These are phyloP conservation scores for Primulina tabacum DNA, from an alignment of 257 asterid species.

Conservation along the genomic window DNA sequence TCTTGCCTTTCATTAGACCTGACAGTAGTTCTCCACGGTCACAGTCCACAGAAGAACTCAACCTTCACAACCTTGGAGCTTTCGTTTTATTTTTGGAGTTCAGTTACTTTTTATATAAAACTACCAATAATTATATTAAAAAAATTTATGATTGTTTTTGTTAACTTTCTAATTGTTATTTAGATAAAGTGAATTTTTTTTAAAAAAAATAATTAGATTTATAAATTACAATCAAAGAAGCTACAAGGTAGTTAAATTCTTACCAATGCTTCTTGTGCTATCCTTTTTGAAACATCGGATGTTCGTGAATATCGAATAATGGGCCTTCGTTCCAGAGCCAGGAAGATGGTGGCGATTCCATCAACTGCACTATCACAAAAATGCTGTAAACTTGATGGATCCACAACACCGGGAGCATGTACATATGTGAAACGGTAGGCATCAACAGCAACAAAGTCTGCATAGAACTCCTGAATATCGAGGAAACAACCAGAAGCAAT, in stretches of 20 bases:
- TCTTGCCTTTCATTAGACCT: conserved; percentile 36
- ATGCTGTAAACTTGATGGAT: conserved; percentile 73
- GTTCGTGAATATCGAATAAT: conserved; percentile 81
- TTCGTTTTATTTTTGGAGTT: conserved; percentile 12
- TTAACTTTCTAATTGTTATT: too few relatives aligned
- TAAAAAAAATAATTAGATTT: neutral
- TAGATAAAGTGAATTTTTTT: too few relatives aligned
- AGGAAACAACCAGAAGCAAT: conserved; percentile 23
- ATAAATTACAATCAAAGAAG: neutral
- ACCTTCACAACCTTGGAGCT: conserved; percentile 43
- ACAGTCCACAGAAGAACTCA: conserved; percentile 49
- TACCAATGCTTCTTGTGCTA: conserved; percentile 92
- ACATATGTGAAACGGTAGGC: conserved; percentile 81
- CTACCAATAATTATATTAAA: too few relatives aligned
- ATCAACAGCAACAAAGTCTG: conserved; percentile 88
- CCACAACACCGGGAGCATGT: conserved; percentile 92
- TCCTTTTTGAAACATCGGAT: conserved; percentile 83
- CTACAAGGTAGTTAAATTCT: conserved; percentile 27
- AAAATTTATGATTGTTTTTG: too few relatives aligned
- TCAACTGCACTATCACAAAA: conserved; percentile 84
- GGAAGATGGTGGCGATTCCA: conserved; percentile 86
- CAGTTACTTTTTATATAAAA: too few relatives aligned
- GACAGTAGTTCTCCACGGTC: conserved; percentile 58
- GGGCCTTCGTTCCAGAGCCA: conserved; percentile 85
- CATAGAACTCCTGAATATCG: conserved; percentile 78